Percentiles rank a stretch among this genome's conserved stretches.
These are phyloP conservation scores for Rhynchosporium graminicola DNA, from an alignment of 2,329 filamentous ascomycete genomes.

Conservation along the genomic window DNA sequence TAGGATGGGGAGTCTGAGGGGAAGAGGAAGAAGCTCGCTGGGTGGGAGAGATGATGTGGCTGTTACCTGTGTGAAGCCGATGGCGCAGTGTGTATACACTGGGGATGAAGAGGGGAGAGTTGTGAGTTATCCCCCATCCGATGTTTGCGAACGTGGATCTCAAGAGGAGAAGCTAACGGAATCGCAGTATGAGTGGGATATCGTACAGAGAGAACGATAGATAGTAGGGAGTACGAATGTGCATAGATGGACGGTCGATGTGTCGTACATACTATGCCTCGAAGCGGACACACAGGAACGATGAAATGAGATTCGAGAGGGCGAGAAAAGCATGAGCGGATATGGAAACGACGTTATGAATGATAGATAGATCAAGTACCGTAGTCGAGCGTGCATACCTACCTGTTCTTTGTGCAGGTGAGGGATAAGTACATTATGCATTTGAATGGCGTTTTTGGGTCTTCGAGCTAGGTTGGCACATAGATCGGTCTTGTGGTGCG, in stretches of 20 bases:
- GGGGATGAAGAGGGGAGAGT: constrained; percentile 93
- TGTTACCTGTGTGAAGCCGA: constrained; percentile 83
- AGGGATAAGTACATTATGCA: background rate
- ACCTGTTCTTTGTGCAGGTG: background rate
- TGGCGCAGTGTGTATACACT: constrained; percentile 83
- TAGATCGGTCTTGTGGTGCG: no score
- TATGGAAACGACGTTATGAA: background rate
- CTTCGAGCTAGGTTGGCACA: background rate
- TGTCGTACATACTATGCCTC: background rate
- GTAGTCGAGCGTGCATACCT: background rate
- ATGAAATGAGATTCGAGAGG: background rate
- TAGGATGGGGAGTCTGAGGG: constrained; percentile 20
- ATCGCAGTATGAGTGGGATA: constrained; percentile 23
- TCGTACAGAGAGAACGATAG: constrained; percentile 16
- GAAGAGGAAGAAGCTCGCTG: constrained; percentile 17
- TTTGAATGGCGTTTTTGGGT: background rate
- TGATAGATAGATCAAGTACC: background rate
- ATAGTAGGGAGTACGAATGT: background rate
- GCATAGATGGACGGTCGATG: background rate
- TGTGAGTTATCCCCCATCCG: constrained; percentile 53
- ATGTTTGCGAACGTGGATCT: background rate
- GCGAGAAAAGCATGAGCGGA: background rate
- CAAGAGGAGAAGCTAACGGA: background rate
- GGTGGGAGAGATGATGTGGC: constrained; percentile 58
- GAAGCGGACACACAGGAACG: background rate